Conservation (phyloP, 371 early-diverging fungal species). For the Chytridium lagenaria region DNA sequence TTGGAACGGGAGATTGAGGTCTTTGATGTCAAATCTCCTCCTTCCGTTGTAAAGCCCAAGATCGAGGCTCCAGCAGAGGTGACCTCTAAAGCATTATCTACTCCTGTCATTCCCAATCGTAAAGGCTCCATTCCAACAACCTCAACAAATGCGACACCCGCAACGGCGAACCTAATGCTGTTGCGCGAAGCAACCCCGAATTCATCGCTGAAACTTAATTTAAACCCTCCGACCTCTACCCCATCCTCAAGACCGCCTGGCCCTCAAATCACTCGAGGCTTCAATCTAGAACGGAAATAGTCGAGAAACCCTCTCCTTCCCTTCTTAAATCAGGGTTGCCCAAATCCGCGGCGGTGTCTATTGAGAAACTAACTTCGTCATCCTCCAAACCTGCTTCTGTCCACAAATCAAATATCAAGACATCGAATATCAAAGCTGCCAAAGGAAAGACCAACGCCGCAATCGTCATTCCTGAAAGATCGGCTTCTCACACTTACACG, state of each 20-base stretch:
- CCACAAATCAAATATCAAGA: background rate
- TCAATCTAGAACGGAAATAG: background rate
- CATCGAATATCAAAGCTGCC: no score
- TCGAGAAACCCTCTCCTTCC: background rate
- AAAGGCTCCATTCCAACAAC: background rate
- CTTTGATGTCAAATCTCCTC: background rate
- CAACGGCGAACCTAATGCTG: no score
- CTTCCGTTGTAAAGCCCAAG: background rate
- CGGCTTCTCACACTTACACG: conserved; percentile 11
- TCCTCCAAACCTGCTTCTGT: no score
- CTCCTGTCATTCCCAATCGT: background rate
- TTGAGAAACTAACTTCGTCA: background rate
- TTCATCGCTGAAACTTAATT: no score
- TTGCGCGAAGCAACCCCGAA: no score
- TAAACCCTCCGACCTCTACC: no score
- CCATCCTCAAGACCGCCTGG: background rate
- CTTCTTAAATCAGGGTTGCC: no score
- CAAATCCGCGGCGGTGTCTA: background rate
- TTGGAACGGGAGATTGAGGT: conserved; percentile 13
- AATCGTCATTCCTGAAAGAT: background rate
- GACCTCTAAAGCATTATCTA: background rate
- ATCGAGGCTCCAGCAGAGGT: background rate
- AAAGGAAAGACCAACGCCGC: background rate
- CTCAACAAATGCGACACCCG: no score
- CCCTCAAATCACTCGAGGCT: background rate